Evolutionary conservation across 176 grass and related monocot genomes (phyloP).

Genomic region (Miscanthus lutarioriparius): DNA sequence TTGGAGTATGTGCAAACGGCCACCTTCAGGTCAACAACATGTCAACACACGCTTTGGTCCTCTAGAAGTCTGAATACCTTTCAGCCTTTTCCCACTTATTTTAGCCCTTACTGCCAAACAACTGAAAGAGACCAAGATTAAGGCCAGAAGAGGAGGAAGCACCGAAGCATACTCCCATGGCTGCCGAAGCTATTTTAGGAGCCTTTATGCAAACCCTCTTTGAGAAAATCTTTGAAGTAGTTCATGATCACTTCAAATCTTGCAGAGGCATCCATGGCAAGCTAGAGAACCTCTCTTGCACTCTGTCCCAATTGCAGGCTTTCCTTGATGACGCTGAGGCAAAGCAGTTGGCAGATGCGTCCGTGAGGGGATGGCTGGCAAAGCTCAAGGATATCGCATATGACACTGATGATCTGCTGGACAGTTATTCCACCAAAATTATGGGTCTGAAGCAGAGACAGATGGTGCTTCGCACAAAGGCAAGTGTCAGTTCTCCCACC

Average conservation of each 20-base stretch:
- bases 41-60: conserved; percentile 17
- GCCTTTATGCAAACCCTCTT: conserved; percentile 77
- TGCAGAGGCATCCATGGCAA: conserved; percentile 46
- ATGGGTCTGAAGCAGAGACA: conserved; percentile 36
- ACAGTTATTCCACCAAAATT: conserved; percentile 46
- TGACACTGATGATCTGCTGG: conserved; percentile 71
- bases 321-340: conserved; percentile 73
- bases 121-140: background rate
- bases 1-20: conserved; percentile 20
- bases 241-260: conserved; percentile 55
- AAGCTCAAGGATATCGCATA: conserved; percentile 70
- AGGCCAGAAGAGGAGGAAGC: conserved; percentile 11
- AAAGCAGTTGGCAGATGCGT: conserved; percentile 55
- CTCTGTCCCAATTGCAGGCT: conserved; percentile 47
- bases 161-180: conserved; percentile 40
- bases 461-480: conserved; percentile 25
- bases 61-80: background rate
- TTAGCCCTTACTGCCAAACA: conserved; percentile 16
- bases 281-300: conserved; percentile 50
- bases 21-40: background rate
- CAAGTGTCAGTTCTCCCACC: conserved; percentile 37
- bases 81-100: conserved; percentile 2
- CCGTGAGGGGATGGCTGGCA: conserved; percentile 56
- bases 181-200: conserved; percentile 63
- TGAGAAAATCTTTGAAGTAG: conserved; percentile 55